phyloP scores from a whole-genome alignment of 306 rosid genomes.

The Carpinus fangiana region DNA sequence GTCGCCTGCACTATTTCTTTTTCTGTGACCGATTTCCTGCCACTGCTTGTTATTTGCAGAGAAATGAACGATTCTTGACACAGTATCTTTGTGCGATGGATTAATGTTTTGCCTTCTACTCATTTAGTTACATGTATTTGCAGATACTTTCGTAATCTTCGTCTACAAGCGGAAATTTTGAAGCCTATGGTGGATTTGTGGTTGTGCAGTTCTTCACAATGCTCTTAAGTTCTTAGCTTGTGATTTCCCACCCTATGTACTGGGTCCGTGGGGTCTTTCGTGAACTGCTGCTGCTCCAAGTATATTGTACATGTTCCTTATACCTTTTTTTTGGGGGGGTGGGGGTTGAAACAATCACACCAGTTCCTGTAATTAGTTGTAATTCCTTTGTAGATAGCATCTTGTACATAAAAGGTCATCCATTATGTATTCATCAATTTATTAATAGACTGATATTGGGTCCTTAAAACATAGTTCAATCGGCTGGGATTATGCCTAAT shows the following conservation, averaged over 20 bases:
- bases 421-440: not conserved
- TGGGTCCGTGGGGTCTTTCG: constrained; percentile 10
- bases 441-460: not conserved
- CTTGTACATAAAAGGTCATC: not conserved
- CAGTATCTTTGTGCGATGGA: not conserved
- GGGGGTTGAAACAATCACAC: not conserved
- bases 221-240: constrained; percentile 23
- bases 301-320: not conserved
- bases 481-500: no score
- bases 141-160: constrained; percentile 16
- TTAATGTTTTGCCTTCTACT: not conserved
- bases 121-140: not conserved
- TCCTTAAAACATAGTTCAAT: no score
- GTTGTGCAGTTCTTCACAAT: constrained; percentile 39
- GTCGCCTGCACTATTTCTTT: not conserved
- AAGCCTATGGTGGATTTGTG: constrained; percentile 22
- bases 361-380: not conserved
- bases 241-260: constrained; percentile 22
- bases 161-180: constrained; percentile 18
- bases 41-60: not conserved
- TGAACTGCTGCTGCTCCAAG: constrained; percentile 25
- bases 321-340: not conserved
- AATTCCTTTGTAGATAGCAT: not conserved
- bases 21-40: not conserved
- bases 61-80: not conserved